Evolutionary conservation across 2,329 filamentous ascomycete genomes (phyloP).

Genomic region (Alternaria angustiovoidea): DNA sequence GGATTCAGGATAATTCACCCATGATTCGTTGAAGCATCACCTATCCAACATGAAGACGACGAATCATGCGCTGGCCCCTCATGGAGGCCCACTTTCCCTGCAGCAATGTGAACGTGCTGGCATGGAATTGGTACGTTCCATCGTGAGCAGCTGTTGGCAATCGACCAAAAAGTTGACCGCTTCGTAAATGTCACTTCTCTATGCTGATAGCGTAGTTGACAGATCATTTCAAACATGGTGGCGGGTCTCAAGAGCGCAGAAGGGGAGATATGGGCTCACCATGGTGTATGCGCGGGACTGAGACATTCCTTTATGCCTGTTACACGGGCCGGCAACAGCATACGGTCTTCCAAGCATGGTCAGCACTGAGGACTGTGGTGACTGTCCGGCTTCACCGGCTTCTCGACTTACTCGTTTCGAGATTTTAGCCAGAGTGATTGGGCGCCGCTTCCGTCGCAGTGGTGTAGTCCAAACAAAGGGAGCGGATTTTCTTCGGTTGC

Average conservation of each 20-base stretch:
- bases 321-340: neutral
- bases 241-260: neutral
- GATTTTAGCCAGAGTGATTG: neutral
- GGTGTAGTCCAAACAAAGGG: neutral
- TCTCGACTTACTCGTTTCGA: neutral
- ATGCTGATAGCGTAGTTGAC: neutral
- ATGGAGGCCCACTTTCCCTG: neutral
- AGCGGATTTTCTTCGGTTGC: neutral
- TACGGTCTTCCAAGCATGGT: neutral
- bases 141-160: neutral
- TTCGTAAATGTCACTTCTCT: neutral
- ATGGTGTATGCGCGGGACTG: neutral
- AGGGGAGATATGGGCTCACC: neutral
- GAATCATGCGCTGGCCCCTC: neutral
- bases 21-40: constrained; percentile 7
- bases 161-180: neutral
- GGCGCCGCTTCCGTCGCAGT: neutral
- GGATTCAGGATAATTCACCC: neutral
- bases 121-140: neutral
- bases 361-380: neutral
- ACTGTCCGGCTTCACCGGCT: constrained; percentile 3
- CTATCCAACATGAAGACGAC: constrained; percentile 3
- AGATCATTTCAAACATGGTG: neutral
- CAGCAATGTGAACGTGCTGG: neutral
- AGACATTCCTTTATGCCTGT: neutral